A percentile compares a stretch with the other conserved stretches of the same genome.
Conservation (phyloP, 495 filamentous ascomycete genomes). For the Trichoderma orchidacearum region DNA sequence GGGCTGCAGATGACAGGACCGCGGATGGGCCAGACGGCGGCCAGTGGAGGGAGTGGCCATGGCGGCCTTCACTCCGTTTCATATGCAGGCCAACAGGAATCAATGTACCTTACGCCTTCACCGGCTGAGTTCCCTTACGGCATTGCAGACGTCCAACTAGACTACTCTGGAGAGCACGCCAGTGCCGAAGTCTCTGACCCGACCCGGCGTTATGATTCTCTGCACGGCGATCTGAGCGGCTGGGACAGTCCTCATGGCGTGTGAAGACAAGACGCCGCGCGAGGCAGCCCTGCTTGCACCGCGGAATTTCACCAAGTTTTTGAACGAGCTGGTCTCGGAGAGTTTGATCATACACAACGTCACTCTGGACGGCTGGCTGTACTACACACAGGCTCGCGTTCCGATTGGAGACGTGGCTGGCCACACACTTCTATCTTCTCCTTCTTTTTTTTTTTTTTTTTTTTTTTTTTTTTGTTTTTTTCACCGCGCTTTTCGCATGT, state of each 20-base stretch:
- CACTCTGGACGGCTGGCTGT: not conserved
- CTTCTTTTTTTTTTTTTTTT: not conserved
- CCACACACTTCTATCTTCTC: not conserved
- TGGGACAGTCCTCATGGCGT: not conserved
- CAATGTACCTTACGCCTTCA: not conserved
- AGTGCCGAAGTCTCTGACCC: not conserved
- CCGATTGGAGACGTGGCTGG: not conserved
- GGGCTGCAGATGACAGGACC: not conserved
- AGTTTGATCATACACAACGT: not conserved
- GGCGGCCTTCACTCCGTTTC: not conserved
- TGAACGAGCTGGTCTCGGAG: not conserved
- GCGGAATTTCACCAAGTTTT: not conserved
- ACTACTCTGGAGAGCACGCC: not conserved
- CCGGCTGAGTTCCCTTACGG: not conserved
- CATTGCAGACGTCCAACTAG: not conserved
- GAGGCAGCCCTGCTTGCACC: not conserved
- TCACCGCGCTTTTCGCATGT: too few relatives aligned
- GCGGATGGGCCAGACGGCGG: not conserved
- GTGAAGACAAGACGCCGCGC: not conserved
- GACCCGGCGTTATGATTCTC: not conserved
- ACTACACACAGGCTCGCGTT: not conserved
- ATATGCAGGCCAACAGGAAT: not conserved
- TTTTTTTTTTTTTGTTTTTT: not conserved
- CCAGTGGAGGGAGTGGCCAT: not conserved
- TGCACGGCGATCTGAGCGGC: not conserved